Evolutionary conservation across 192 early-diverging fungal species (phyloP).

Genomic region (Coemansia sp.): DNA sequence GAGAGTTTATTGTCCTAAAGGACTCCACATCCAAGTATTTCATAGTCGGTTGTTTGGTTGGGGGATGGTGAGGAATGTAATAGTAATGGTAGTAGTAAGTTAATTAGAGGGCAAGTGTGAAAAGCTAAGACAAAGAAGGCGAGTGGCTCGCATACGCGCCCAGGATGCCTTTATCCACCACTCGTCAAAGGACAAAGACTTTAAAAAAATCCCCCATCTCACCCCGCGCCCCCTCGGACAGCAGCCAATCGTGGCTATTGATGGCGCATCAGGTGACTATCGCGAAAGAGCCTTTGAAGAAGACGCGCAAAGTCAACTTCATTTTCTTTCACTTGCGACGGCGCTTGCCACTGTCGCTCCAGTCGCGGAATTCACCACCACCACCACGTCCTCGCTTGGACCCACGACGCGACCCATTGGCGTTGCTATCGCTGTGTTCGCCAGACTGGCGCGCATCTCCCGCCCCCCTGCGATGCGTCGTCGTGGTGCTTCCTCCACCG

Average conservation of each 20-base stretch:
- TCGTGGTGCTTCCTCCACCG: not conserved
- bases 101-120: not conserved
- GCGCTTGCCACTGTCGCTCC: slow-evolving; percentile 30
- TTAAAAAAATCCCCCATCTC: not conserved
- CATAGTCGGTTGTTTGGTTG: slow-evolving; percentile 28
- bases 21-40: slow-evolving; percentile 84
- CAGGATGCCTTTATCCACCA: not conserved
- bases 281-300: not conserved
- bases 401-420: slow-evolving; percentile 21
- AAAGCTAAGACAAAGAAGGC: not conserved
- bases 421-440: slow-evolving; percentile 10
- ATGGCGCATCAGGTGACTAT: slow-evolving; percentile 2
- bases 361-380: slow-evolving; percentile 24
- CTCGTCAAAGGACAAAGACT: not conserved
- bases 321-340: slow-evolving; percentile 16
- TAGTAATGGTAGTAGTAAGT: not conserved
- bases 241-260: not conserved
- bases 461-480: slow-evolving; percentile 16
- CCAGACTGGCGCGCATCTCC: slow-evolving; percentile 7
- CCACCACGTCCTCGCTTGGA: slow-evolving; percentile 27
- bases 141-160: not conserved
- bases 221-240: not conserved
- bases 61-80: not conserved
- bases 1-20: slow-evolving; percentile 84
- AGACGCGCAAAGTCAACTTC: not conserved